Conservation (phyloP, 345 rosid species). For the Eucalyptus microcorys region DNA sequence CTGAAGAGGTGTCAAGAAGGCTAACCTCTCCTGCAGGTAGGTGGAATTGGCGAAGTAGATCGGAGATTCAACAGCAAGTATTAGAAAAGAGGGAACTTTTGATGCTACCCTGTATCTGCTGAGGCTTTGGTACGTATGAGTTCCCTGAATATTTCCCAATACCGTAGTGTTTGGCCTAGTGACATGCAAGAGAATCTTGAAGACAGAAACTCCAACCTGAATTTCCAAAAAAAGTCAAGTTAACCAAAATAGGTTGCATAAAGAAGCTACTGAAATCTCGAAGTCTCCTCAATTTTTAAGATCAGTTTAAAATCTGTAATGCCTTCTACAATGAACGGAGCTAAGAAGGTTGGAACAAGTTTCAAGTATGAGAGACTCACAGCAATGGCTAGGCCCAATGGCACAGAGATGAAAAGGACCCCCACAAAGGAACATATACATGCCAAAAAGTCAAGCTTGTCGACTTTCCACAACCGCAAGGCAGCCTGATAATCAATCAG, state of each 20-base stretch:
- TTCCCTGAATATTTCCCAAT: conserved; percentile 74
- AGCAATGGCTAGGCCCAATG: conserved; percentile 79
- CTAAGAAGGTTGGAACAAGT: not conserved
- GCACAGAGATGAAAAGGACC: conserved; percentile 89
- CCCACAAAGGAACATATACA: conserved; percentile 85
- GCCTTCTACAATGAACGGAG: not conserved
- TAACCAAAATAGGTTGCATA: not conserved
- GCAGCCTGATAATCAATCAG: conserved; percentile 76
- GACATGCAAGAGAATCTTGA: conserved; percentile 79
- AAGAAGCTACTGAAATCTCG: not conserved
- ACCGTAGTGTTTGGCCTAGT: conserved; percentile 74
- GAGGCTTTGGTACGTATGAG: conserved; percentile 70
- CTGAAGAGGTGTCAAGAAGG: not conserved
- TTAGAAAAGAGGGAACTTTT: conserved; percentile 65
- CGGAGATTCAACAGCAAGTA: conserved; percentile 79
- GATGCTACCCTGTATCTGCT: conserved; percentile 54
- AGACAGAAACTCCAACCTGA: conserved; percentile 86
- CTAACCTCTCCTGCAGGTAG: conserved; percentile 89
- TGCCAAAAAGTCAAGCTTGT: conserved; percentile 90
- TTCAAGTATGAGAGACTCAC: conserved; percentile 22
- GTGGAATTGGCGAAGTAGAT: conserved; percentile 85
- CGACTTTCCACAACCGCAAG: conserved; percentile 67
- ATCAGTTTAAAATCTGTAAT: not conserved
- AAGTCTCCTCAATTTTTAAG: not conserved
- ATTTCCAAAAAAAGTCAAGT: not conserved